Evolutionary conservation across 495 filamentous ascomycete species (phyloP).

Genomic region (Penicillium bialowiezense): DNA sequence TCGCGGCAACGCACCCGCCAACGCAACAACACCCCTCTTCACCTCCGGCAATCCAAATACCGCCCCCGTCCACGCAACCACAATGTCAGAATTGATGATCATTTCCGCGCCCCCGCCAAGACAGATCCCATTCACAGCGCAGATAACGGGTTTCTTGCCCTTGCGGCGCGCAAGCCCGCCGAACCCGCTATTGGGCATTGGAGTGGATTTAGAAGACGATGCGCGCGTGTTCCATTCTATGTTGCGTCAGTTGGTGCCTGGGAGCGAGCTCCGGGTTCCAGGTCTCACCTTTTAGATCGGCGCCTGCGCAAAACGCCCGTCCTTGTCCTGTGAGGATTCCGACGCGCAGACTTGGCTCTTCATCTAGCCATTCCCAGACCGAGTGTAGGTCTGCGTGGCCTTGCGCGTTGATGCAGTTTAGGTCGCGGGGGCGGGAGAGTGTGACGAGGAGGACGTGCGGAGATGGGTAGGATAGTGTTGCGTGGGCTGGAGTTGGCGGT

Average conservation of each 20-base stretch:
- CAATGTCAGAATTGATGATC: slow-evolving; percentile 68
- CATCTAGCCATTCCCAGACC: slow-evolving; percentile 56
- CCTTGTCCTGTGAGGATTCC: slow-evolving; percentile 56
- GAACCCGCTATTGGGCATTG: slow-evolving; percentile 31
- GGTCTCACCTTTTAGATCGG: slow-evolving; percentile 51
- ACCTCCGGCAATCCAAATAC: slow-evolving; percentile 69
- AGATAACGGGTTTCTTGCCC: slow-evolving; percentile 62
- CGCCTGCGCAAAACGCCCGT: slow-evolving; percentile 58
- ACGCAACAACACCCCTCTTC: slow-evolving; percentile 65
- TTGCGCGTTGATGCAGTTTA: slow-evolving; percentile 50
- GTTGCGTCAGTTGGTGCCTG: too few species aligned
- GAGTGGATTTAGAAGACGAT: not conserved
- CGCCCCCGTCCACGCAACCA: slow-evolving; percentile 54
- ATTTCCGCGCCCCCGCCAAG: slow-evolving; percentile 78
- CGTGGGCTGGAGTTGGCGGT: slow-evolving; percentile 38
- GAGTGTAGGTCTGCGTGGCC: slow-evolving; percentile 52
- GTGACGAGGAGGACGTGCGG: slow-evolving; percentile 50
- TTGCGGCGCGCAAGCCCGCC: slow-evolving; percentile 45
- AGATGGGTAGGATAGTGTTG: slow-evolving; percentile 41
- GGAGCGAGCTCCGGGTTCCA: too few species aligned
- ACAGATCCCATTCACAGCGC: slow-evolving; percentile 69
- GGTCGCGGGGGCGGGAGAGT: slow-evolving; percentile 42
- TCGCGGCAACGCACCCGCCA: slow-evolving; percentile 71
- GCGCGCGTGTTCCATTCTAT: slow-evolving; percentile 41
- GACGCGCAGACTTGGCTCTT: slow-evolving; percentile 51